Percentiles rank a stretch among this genome's conserved stretches.
Evolutionary conservation across 805 yeast genomes (phyloP).

Genomic region (Candida loeiensis): DNA sequence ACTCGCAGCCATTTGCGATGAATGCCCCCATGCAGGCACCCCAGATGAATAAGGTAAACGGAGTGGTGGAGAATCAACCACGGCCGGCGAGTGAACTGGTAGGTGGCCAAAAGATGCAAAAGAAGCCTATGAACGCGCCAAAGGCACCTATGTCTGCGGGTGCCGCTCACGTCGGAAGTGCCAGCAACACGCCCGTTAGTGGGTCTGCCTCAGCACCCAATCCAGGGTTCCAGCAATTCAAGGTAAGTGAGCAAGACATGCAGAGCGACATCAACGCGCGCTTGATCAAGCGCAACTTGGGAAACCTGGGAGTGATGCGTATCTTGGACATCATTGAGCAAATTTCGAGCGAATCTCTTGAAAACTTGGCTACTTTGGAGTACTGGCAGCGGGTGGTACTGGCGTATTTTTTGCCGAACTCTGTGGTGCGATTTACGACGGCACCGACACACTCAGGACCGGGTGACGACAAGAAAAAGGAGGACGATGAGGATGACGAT

Average conservation of each 20-base stretch:
- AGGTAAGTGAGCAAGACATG: constrained; percentile 9
- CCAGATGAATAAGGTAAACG: constrained; percentile 12
- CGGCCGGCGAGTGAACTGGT: constrained; percentile 3
- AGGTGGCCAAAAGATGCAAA: constrained; percentile 5
- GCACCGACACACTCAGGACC: constrained; percentile 15
- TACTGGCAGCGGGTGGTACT: constrained; percentile 38
- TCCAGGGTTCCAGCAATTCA: constrained; percentile 1
- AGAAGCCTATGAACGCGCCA: constrained; percentile 7
- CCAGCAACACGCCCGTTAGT: background rate
- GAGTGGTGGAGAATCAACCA: constrained; percentile 5
- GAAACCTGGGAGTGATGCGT: constrained; percentile 41
- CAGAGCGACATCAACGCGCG: constrained; percentile 32
- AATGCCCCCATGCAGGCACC: constrained; percentile 6
- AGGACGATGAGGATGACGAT: constrained; percentile 4
- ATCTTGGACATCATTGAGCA: constrained; percentile 39
- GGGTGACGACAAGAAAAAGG: constrained; percentile 4
- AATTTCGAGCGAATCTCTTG: constrained; percentile 31
- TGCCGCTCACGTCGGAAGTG: no score
- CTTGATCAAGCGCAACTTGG: constrained; percentile 37
- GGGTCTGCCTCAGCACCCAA: background rate
- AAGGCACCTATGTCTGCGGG: background rate
- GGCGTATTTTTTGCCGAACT: constrained; percentile 29
- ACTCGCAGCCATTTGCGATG: constrained; percentile 17
- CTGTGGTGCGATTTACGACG: constrained; percentile 28
- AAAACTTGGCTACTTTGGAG: constrained; percentile 25